Evolutionary conservation across 257 asterid genomes (phyloP), one percentile per base, ranked within the genome.

Genomic region (Plantago elongata): DNA sequence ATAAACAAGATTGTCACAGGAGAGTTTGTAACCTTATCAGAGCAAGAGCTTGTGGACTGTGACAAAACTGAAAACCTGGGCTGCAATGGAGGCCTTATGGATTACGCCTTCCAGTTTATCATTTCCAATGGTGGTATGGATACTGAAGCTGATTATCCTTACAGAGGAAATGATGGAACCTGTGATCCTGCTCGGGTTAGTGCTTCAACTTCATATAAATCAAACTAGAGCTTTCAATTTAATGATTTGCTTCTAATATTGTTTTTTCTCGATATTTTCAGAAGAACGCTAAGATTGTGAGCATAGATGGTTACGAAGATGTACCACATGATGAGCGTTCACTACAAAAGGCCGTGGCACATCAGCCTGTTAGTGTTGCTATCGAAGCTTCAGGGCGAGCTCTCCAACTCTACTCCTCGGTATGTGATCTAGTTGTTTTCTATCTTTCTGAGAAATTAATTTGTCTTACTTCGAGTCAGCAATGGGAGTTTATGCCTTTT

Each of bases 11-110:
- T 89, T 6, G 75, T 66, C 2, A 84, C 90, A 37, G 89, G 91
- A 67, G 80, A 86, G 50, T 68, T 86, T 40, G 73, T 85, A 11
- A 22, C 82, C 14, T 65, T 90, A 9, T 87, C 96, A 0, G 96
- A 81, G 11, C 96, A 87, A 73, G 95, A 90, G 45, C 84, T 90
- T 0, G 83, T 90, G 0, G 97, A 87, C 48, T 87, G 97, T 52
- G 90, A 90, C 74, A 81, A 18, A 45, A 37, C 54, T 0, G 66
- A 73, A 13, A 85, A 90, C 45, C 10, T 45, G 4, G 96, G 96
- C 44, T 90, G 97, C 79, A 79, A 71, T 55, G 97, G 96, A 9
- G 95, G 96, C 43, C 84, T 87, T 12, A 87, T 87, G 97, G 95
- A 90, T 42, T 72, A 78, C 63, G 97, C 90, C 51, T 89, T 89